A percentile compares a stretch with the other conserved stretches of the same genome.
phyloP scores from a whole-genome alignment of 1,139 yeast species.

The Debaryomyces fabryi region DNA sequence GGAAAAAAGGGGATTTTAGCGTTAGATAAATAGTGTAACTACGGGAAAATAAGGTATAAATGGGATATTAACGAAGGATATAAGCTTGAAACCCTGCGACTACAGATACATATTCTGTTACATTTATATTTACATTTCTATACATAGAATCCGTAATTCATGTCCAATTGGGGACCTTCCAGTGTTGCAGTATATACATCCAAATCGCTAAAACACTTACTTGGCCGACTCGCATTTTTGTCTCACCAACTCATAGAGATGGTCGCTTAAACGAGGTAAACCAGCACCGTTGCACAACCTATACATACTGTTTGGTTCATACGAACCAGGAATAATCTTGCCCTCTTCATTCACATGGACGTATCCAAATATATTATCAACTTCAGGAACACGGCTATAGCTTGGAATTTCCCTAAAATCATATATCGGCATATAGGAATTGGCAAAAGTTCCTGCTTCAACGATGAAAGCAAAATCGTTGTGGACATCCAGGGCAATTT shows the following conservation, averaged over 20 bases:
- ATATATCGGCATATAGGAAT: constrained; percentile 67
- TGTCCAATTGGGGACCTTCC: not conserved
- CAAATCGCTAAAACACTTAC: not conserved
- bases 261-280: constrained; percentile 58
- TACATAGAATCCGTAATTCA: not conserved
- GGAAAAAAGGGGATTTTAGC: too few species aligned
- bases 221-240: constrained; percentile 10
- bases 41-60: too few species aligned
- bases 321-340: constrained; percentile 55
- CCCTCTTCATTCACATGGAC: constrained; percentile 62
- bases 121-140: not conserved
- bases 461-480: constrained; percentile 61
- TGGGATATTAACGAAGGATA: too few species aligned
- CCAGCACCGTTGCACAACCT: constrained; percentile 60
- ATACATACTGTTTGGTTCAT: constrained; percentile 63
- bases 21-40: too few species aligned
- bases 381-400: constrained; percentile 70
- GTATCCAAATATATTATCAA: constrained; percentile 74
- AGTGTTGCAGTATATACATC: not conserved
- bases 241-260: constrained; percentile 46
- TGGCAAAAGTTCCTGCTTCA: constrained; percentile 65
- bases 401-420: constrained; percentile 71
- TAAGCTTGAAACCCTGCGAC: not conserved
- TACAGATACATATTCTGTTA: not conserved
- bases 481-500: constrained; percentile 28